Base-by-base conservation (phyloP, 441 rosid genomes). In the Euphorbia schlechtendalii region DNA sequence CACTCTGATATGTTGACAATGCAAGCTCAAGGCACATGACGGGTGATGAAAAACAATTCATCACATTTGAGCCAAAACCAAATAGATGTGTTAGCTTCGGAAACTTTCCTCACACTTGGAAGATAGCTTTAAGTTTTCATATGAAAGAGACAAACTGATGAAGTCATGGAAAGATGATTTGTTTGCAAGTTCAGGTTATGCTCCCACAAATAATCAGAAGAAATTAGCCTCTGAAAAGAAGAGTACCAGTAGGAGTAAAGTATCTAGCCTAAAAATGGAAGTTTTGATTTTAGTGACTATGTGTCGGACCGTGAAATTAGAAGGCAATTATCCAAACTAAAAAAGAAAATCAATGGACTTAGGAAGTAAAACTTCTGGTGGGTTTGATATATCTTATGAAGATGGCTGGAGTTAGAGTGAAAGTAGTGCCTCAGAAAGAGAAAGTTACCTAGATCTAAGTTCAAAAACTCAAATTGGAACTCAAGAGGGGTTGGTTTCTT, bases 341-440 rank as follows among this genome's bases (percentile, higher is more conserved):
- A n/a, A 95, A 66, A 82, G 86, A 64, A 95, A 71, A 76, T 85
- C 95, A 13, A 74, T 92, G 80, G 84, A 83, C 70, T 92, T 98
- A 8, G 99, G 85, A 78, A 88, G 90, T 76, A 98, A 95, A 75
- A 86, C 98, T 77, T 92, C 99, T 68, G 90, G 88, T 73, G 97
- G 88, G 13, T 45, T 56, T 85, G 86, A 76, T 30, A 77, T 69
- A 52, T 88, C 87, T 63, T 90, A 93, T 74, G 93, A 76, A 61
- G 81, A 78, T 76, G 91, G 83, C 54, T 78, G 79, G 73, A 84
- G 81, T 74, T 85, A 78, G 61, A 74, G 83, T 73, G 92, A 78
- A 57, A 85, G 86, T 77, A 81, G 92, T 64, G 78, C 77, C 40
- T 95, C 99, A 52, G 96, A 84, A 68, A 80, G 96, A 56, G 99